Evolutionary conservation across 2,329 filamentous ascomycete species (phyloP), one percentile per base, ranked within the genome.

Genomic region (Pyricularia pennisetigena): DNA sequence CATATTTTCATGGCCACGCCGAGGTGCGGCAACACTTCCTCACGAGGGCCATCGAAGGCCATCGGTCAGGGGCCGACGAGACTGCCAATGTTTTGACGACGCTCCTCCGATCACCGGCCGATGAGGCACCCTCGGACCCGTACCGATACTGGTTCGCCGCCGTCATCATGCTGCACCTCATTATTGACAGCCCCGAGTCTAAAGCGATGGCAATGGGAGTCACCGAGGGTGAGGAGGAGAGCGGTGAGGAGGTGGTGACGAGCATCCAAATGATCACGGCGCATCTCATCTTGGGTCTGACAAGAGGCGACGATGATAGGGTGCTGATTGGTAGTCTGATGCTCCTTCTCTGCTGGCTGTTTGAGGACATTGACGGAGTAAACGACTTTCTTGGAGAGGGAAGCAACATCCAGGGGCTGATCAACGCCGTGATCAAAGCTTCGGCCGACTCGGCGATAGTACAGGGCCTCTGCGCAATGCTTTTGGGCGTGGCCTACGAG

Each of bases 311-410:
- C 65, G 93, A 98, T 74, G 86, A 92, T 72, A 86, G 94, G 32
- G 85, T 97, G 70, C 84, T 90, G 0, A 86, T 97, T 61, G 94
- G 91, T 5, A 97, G 97, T 75, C 79, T 97, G 16, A 97, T 97
- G 90, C 80, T 98, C 10, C 85, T 99, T 3, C 88, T 91, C 41
- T 89, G 90, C 28, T 97, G 94, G 92, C 82, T 98, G 10, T 99
- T 94, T 75, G 94, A 99, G 75, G 93, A 97, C 72, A 87, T 93
- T 8, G 90, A 93, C 73, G 94, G 90, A 2, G 92, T 98, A 23
- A 93, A 98, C 76, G 93, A 99, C 77, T 93, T 99, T 71, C 83
- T 99, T 1, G 89, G 88, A 5, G 95, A 99, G 77, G 94, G 92
- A 1, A 97, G 93, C 78, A 96, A 93, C 75, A 84, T 98, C n/a